phyloP scores from a whole-genome alignment of 768 basidiomycete species.

The Melanogaster broomeanus region DNA sequence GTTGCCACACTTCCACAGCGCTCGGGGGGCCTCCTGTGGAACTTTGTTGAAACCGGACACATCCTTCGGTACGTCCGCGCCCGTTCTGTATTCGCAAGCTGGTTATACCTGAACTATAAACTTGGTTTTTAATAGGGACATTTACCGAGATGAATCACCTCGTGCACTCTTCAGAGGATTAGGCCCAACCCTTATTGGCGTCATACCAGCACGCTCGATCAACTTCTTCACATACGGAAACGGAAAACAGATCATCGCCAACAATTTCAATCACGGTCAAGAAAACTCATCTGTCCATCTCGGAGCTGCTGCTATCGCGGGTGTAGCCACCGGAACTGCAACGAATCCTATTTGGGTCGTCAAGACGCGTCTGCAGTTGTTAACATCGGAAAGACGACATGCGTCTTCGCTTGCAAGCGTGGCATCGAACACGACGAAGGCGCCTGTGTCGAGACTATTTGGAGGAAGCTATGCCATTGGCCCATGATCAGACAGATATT shows the following conservation, averaged over 20 bases:
- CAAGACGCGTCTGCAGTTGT: conserved; percentile 91
- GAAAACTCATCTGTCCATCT: conserved; percentile 91
- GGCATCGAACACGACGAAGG: neutral
- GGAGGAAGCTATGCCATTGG: conserved; percentile 57
- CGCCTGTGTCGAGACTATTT: conserved; percentile 31
- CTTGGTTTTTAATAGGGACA: conserved; percentile 55
- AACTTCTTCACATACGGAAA: conserved; percentile 99
- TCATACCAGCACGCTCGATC: conserved; percentile 93
- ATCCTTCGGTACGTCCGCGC: conserved; percentile 67
- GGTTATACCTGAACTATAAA: neutral
- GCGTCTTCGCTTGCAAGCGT: conserved; percentile 3
- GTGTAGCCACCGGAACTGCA: conserved; percentile 81
- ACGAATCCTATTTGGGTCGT: conserved; percentile 99
- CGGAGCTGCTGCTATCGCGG: conserved; percentile 80
- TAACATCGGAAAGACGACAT: conserved; percentile 32
- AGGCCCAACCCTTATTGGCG: conserved; percentile 92
- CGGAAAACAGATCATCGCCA: conserved; percentile 88
- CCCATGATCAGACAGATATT: conserved; percentile 77
- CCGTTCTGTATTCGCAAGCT: neutral
- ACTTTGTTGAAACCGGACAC: conserved; percentile 93
- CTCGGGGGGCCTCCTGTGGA: conserved; percentile 68
- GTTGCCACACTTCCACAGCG: conserved; percentile 32
- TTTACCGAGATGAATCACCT: conserved; percentile 86
- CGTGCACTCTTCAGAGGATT: conserved; percentile 93
- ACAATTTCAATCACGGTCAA: conserved; percentile 68